phyloP scores from a whole-genome alignment of 768 basidiomycete species.

The Hebeloma cylindrosporum region DNA sequence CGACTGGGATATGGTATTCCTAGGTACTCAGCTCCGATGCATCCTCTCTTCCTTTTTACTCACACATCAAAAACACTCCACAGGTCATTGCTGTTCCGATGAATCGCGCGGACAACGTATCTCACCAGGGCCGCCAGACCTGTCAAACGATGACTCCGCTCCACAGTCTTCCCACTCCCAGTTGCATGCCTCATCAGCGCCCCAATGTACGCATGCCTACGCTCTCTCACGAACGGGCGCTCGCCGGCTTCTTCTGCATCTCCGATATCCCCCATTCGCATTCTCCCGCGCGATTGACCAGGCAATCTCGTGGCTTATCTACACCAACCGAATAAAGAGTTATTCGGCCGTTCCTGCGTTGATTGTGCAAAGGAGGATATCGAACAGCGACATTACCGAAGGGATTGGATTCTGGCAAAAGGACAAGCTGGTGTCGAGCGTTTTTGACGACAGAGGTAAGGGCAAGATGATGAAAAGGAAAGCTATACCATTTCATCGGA shows the following conservation, averaged over 20 bases:
- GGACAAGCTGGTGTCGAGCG: background rate
- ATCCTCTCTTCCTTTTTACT: too few relatives aligned
- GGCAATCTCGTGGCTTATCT: conserved; percentile 39
- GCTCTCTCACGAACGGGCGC: conserved; percentile 61
- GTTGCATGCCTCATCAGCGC: conserved; percentile 58
- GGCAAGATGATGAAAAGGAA: too few relatives aligned
- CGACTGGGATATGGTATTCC: background rate
- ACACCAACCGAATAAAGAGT: background rate
- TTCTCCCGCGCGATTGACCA: conserved; percentile 80
- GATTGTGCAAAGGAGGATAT: background rate
- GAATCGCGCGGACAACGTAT: conserved; percentile 50
- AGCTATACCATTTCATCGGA: too few relatives aligned
- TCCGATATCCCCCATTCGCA: conserved; percentile 65
- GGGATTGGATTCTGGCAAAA: background rate
- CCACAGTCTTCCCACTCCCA: conserved; percentile 19
- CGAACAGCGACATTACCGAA: background rate
- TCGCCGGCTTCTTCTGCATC: conserved; percentile 55
- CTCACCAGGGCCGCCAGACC: too few relatives aligned
- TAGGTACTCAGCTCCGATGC: conserved; percentile 15
- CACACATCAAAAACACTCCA: background rate
- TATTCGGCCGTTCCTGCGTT: background rate
- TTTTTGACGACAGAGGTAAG: too few relatives aligned
- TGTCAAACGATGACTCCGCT: conserved; percentile 9
- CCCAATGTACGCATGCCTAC: conserved; percentile 77
- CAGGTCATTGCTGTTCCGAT: conserved; percentile 82